These are phyloP conservation scores for Terfezia boudieri DNA, from an alignment of 495 filamentous ascomycete species.

Conservation along the genomic window DNA sequence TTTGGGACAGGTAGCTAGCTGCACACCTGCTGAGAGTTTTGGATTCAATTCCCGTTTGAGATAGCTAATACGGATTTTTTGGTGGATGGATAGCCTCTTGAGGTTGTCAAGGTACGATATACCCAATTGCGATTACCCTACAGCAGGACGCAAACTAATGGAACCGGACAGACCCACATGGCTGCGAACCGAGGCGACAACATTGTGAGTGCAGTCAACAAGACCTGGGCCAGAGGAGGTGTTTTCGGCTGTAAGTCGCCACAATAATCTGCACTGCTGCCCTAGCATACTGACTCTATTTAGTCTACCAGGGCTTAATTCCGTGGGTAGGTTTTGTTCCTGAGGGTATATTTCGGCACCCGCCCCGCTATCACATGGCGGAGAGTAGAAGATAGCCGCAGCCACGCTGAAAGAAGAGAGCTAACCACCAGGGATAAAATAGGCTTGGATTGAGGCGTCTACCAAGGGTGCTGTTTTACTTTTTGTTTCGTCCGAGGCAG, in stretches of 20 bases:
- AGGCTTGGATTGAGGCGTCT: conserved; percentile 97
- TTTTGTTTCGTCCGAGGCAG: conserved; percentile 95
- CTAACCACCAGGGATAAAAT: not conserved
- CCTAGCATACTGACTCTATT: not conserved
- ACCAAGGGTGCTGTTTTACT: conserved; percentile 98
- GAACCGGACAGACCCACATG: conserved; percentile 53
- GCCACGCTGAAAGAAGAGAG: no score
- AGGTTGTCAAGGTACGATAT: conserved; percentile 53
- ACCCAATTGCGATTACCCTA: not conserved
- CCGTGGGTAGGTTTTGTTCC: conserved; percentile 41
- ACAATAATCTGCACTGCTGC: conserved; percentile 1
- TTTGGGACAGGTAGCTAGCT: conserved; percentile 44
- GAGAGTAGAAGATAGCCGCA: no score
- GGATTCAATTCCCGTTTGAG: no score
- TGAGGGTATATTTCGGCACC: not conserved
- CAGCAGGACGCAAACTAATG: no score
- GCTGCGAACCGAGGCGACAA: conserved; percentile 83
- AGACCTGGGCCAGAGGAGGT: conserved; percentile 88
- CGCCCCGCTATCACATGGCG: not conserved
- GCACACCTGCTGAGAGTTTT: no score
- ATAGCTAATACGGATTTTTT: not conserved
- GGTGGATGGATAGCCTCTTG: conserved; percentile 43
- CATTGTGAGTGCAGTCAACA: conserved; percentile 55
- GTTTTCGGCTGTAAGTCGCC: conserved; percentile 70
- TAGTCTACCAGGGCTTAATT: conserved; percentile 98